Evolutionary conservation across 805 yeast genomes (phyloP), one percentile per base, ranked within the genome.

Genomic region (Candida adriatica): DNA sequence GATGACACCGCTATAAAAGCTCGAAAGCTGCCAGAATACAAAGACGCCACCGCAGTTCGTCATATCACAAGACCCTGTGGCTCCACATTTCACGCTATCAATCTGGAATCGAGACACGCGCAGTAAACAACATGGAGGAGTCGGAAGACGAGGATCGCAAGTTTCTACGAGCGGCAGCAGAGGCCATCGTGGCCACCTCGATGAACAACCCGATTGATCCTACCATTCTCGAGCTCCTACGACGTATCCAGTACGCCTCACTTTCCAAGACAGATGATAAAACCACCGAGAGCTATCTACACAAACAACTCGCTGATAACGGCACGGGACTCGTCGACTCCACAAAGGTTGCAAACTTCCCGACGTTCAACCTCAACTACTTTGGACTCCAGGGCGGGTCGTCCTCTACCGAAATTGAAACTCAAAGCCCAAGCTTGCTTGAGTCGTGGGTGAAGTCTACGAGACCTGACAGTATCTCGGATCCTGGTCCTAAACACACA

Each of bases 121-220:
- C n/a, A n/a, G n/a, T n/a, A n/a, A n/a, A n/a, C 24, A 16, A 21
- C 26, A 31, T 15, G 26, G 29, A 28, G 30, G 39, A 36, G 13
- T 31, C 39, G 2, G 48, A 49, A 16, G 56, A 57, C 23, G 80
- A 73, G 46, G 83, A 76, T 46, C 59, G 68, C 25, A 60, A 65
- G 31, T 76, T 76, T 45, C 57, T 76, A 23, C 58, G 70, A 27
- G 62, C 76, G 13, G 84, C 84, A 4, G 70, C 72, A 37, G 80
- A 76, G 45, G 82, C 79, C 3, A 58, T 70, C 13, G 74, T 69
- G 9, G 73, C 75, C 16, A 68, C 74, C 0, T 64, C 70, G 3
- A 64, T 64, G 38, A 55, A 59, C 35, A 54, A 58, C 31, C 56
- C 68, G 16, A 69, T 76, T 6, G 84, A 76, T 48, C 83, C 84